Evolutionary conservation across 2,329 filamentous ascomycete species (phyloP).

Genomic region (Stemphylium lycopersici): DNA sequence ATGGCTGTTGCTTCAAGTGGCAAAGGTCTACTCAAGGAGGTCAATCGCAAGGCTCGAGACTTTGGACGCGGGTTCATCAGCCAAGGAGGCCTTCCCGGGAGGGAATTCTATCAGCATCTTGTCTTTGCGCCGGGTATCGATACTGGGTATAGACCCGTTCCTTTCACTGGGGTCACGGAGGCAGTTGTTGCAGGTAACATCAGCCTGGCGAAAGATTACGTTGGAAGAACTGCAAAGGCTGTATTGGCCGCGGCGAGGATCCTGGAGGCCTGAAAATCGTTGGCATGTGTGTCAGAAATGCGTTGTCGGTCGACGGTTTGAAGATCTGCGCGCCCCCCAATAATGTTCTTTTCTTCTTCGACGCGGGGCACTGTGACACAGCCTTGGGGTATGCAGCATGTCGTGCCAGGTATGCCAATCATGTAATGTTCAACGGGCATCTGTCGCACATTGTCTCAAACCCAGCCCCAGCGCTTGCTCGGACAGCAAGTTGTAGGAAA

Average conservation of each 20-base stretch:
- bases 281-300: not conserved
- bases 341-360: not conserved
- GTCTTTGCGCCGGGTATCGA: constrained; percentile 55
- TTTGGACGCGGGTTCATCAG: constrained; percentile 53
- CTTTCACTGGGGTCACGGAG: constrained; percentile 44
- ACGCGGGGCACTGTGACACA: not conserved
- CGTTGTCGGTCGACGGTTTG: not conserved
- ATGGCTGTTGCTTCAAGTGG: constrained; percentile 33
- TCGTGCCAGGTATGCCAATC: no score
- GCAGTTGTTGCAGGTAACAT: constrained; percentile 33
- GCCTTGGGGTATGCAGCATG: not conserved
- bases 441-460: no score
- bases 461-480: not conserved
- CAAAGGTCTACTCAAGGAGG: constrained; percentile 27
- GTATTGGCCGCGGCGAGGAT: constrained; percentile 40
- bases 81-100: constrained; percentile 52
- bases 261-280: not conserved
- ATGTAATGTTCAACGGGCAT: no score
- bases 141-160: constrained; percentile 44
- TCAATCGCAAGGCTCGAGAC: constrained; percentile 53
- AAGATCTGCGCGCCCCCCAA: not conserved
- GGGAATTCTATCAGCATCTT: constrained; percentile 54
- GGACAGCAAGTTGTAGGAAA: not conserved
- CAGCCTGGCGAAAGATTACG: constrained; percentile 34
- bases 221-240: constrained; percentile 36